A percentile compares a stretch with the other conserved stretches of the same genome.
Conservation (phyloP, 1,284 basidiomycete species). For the Ceratobasidium sp. region DNA sequence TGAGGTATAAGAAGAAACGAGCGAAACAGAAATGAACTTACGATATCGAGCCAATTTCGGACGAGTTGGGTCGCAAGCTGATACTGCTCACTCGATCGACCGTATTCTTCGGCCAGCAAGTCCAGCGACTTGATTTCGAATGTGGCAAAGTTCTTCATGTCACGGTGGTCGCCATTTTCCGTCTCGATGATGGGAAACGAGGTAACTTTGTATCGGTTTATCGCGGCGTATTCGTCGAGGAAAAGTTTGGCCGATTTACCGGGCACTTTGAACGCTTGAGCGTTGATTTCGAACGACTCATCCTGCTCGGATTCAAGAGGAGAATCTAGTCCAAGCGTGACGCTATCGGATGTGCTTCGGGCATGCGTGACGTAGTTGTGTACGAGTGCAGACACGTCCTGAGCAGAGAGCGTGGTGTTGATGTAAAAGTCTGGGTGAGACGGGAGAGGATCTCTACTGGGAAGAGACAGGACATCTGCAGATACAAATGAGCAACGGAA, state of each 20-base stretch:
- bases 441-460: slow-evolving; percentile 11
- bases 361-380: slow-evolving; percentile 30
- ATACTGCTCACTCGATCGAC: slow-evolving; percentile 64
- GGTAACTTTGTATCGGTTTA: slow-evolving; percentile 49
- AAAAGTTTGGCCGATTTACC: slow-evolving; percentile 54
- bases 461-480: slow-evolving; percentile 40
- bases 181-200: slow-evolving; percentile 48
- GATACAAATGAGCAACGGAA: slow-evolving; percentile 32
- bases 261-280: slow-evolving; percentile 54
- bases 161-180: slow-evolving; percentile 54
- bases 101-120: slow-evolving; percentile 57
- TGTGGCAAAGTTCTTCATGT: slow-evolving; percentile 60
- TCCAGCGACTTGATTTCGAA: slow-evolving; percentile 63
- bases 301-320: not conserved
- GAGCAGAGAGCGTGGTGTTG: slow-evolving; percentile 24
- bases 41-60: slow-evolving; percentile 50
- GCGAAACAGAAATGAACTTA: slow-evolving; percentile 47
- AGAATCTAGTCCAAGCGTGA: slow-evolving; percentile 16
- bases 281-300: slow-evolving; percentile 47
- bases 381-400: slow-evolving; percentile 21
- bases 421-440: slow-evolving; percentile 28
- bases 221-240: slow-evolving; percentile 54
- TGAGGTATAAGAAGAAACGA: not conserved
- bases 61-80: slow-evolving; percentile 56
- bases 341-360: slow-evolving; percentile 13